Conservation (phyloP, 371 early-diverging fungal species). For the Mortierella polycephala region DNA sequence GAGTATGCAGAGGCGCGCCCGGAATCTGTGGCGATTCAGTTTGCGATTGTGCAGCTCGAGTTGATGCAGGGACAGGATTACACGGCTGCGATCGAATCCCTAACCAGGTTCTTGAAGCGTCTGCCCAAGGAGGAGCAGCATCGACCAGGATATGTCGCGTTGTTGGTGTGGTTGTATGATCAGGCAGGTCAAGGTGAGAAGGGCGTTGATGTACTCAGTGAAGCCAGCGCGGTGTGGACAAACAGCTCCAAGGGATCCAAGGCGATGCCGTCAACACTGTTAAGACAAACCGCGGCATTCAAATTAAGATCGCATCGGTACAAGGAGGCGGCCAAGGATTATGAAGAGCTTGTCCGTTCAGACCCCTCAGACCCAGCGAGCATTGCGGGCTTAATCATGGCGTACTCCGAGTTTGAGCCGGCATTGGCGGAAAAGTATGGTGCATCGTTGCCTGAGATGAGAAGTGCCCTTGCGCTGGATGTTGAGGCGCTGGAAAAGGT, state of each 20-base stretch:
- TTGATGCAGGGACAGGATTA: slow-evolving; percentile 60
- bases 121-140: slow-evolving; percentile 57
- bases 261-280: slow-evolving; percentile 58
- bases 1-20: slow-evolving; percentile 58
- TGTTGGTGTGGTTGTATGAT: slow-evolving; percentile 78
- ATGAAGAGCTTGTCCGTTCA: slow-evolving; percentile 72
- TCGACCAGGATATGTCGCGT: slow-evolving; percentile 72
- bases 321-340: slow-evolving; percentile 75
- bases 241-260: slow-evolving; percentile 18
- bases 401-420: slow-evolving; percentile 75
- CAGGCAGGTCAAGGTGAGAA: slow-evolving; percentile 70
- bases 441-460: slow-evolving; percentile 64
- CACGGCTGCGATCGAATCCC: slow-evolving; percentile 61
- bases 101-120: slow-evolving; percentile 59
- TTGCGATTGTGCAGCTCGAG: slow-evolving; percentile 74
- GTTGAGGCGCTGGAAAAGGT: slow-evolving; percentile 63
- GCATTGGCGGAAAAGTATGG: slow-evolving; percentile 76
- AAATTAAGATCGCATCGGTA: slow-evolving; percentile 70
- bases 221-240: slow-evolving; percentile 69
- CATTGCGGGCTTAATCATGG: slow-evolving; percentile 76
- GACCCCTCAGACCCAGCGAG: slow-evolving; percentile 75
- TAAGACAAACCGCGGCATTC: slow-evolving; percentile 78
- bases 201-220: slow-evolving; percentile 66
- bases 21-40: slow-evolving; percentile 67
- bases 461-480: slow-evolving; percentile 54